Conservation (phyloP, 805 yeast genomes). For the Candida silvatica region DNA sequence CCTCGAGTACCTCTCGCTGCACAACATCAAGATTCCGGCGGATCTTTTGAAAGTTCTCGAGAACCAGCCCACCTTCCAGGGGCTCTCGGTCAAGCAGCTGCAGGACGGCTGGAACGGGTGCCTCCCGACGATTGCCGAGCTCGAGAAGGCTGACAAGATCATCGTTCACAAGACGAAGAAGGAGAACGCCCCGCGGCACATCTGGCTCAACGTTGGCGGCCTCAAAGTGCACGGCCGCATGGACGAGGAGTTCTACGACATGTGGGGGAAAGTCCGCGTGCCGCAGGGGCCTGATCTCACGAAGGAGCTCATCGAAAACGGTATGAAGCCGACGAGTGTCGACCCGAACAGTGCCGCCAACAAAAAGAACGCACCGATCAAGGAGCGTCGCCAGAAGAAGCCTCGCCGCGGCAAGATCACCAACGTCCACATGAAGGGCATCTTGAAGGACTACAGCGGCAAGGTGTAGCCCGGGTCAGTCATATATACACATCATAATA, state of each 20-base stretch:
- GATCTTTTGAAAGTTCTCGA: constrained; percentile 69
- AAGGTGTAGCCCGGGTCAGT: constrained; percentile 16
- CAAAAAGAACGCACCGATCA: constrained; percentile 40
- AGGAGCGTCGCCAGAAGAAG: constrained; percentile 77
- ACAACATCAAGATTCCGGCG: constrained; percentile 74
- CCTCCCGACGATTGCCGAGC: constrained; percentile 61
- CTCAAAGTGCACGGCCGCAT: constrained; percentile 42
- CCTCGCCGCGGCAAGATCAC: constrained; percentile 92
- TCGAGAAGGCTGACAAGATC: constrained; percentile 71
- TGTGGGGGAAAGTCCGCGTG: constrained; percentile 74
- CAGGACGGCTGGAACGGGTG: constrained; percentile 96
- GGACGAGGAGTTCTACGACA: constrained; percentile 71
- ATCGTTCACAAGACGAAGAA: constrained; percentile 85
- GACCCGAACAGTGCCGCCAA: constrained; percentile 90
- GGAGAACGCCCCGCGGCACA: constrained; percentile 85
- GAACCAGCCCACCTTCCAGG: constrained; percentile 79
- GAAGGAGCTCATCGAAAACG: constrained; percentile 64
- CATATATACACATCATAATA: background rate
- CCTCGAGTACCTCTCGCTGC: constrained; percentile 80
- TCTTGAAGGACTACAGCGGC: constrained; percentile 69
- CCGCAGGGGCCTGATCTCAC: constrained; percentile 83
- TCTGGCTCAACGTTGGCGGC: constrained; percentile 80
- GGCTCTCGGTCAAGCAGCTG: constrained; percentile 66
- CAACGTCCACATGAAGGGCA: constrained; percentile 93
- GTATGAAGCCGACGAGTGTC: constrained; percentile 95